Base-by-base conservation (phyloP, 1,284 basidiomycete genomes). In the Chondrostereum purpureum region DNA sequence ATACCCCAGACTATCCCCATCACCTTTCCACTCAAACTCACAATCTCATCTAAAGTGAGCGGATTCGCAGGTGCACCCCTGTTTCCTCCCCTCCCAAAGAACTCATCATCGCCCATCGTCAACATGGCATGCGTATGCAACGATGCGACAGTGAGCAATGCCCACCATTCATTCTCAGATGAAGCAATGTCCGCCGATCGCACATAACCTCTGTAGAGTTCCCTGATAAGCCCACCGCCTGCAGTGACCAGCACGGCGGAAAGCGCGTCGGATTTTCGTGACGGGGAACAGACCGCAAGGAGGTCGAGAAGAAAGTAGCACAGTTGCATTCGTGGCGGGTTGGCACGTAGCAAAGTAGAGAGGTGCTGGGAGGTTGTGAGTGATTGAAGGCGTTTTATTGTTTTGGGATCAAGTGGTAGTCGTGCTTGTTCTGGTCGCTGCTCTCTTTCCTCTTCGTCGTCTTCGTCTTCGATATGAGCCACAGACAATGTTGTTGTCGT, bases 101-200 rank as follows among this genome's bases (percentile, higher is more conserved):
- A 98, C 62, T 99, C 95, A 61, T 98, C 95, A 55, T 99, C 96
- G 2, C 91, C 91, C 70, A 99, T 88, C 0, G 93, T 92, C 33
- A 93, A 72, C 14, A 99, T 77, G 10, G 84, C 80, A 51, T 95
- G 87, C 2, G 81, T 79, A 62, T 97, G 95, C 14, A 97, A 65
- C 46, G 94, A 87, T 5, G 80, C 76, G 3, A 97, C 75, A 41
- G 97, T 75, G 2, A 98, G 66, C 1, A 99, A 66, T 1, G 87
- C 71, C 0, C 83, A 75, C 75, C 83, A 85, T 2, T 65, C 69
- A 45, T 75, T 64, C 1, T 63, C 60, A 0, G 72, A 63, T n/a
- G n/a, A n/a, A 50, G 80, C 80, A 75, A 52, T 31, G 14, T 27
- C 42, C 49, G 27, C 47, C 37, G 4, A 58, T 33, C 39, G 42